Conservation (phyloP, 2,329 filamentous ascomycete species). For the Ophiostoma triangulosporum region DNA sequence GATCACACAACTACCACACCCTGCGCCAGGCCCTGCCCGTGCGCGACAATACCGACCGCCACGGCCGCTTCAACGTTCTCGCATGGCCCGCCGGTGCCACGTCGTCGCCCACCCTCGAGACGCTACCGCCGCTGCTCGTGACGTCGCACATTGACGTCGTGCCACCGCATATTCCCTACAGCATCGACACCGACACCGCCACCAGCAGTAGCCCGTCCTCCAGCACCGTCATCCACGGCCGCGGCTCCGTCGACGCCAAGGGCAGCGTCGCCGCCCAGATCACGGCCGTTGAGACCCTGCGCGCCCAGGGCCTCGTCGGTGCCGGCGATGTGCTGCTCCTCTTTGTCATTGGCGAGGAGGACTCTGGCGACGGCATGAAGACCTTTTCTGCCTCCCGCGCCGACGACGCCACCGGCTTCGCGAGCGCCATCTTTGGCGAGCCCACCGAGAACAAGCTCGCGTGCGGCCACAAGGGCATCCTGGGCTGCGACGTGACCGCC, state of each 20-base stretch:
- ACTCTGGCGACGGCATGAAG: conserved; percentile 66
- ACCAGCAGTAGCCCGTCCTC: conserved; percentile 17
- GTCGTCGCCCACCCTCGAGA: background rate
- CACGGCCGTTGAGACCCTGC: conserved; percentile 46
- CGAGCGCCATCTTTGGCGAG: conserved; percentile 79
- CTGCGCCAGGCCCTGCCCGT: conserved; percentile 28
- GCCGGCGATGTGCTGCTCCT: conserved; percentile 41
- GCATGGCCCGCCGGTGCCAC: conserved; percentile 39
- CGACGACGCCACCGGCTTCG: conserved; percentile 25
- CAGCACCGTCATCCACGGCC: conserved; percentile 47
- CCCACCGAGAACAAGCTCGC: conserved; percentile 82
- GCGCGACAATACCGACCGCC: conserved; percentile 17
- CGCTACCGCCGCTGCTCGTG: conserved; percentile 44
- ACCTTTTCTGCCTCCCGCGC: conserved; percentile 28
- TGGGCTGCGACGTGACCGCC: conserved; percentile 53
- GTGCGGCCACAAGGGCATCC: conserved; percentile 79
- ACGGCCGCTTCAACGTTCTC: conserved; percentile 57
- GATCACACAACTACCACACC: conserved; percentile 29
- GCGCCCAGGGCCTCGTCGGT: conserved; percentile 25
- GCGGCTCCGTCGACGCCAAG: conserved; percentile 63
- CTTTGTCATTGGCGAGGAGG: conserved; percentile 74
- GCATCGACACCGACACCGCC: conserved; percentile 31
- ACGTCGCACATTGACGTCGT: conserved; percentile 75
- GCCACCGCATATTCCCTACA: conserved; percentile 59
- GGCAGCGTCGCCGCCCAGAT: conserved; percentile 61